A percentile compares a stretch with the other conserved stretches of the same genome.
These are phyloP conservation scores for Annulohypoxylon nitens DNA, from an alignment of 495 filamentous ascomycete species.

Conservation along the genomic window DNA sequence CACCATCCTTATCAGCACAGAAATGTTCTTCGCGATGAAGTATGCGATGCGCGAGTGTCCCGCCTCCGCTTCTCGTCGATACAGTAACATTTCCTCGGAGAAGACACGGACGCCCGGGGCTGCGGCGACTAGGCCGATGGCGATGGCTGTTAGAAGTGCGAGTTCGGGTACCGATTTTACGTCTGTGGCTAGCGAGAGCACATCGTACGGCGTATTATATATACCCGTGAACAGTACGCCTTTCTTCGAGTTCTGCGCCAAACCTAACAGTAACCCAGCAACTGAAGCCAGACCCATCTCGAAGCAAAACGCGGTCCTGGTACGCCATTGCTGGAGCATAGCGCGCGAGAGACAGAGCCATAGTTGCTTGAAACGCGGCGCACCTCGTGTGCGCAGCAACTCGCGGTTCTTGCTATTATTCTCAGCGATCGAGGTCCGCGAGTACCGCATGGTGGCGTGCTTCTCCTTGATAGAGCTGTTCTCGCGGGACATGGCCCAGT, in stretches of 20 bases:
- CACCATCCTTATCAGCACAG: conserved; percentile 62
- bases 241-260: conserved; percentile 61
- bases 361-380: conserved; percentile 61
- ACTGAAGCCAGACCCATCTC: conserved; percentile 66
- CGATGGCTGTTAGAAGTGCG: conserved; percentile 63
- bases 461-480: conserved; percentile 42
- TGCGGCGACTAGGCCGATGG: conserved; percentile 66
- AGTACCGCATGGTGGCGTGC: conserved; percentile 35
- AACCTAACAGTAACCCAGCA: conserved; percentile 66
- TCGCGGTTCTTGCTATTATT: conserved; percentile 45
- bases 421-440: conserved; percentile 43
- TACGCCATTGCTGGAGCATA: conserved; percentile 68
- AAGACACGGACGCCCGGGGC: conserved; percentile 68
- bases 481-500: conserved; percentile 53
- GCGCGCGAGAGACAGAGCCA: conserved; percentile 63
- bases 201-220: conserved; percentile 62
- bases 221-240: conserved; percentile 67
- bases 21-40: conserved; percentile 68
- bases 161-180: conserved; percentile 62
- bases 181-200: conserved; percentile 66
- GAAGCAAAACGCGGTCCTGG: conserved; percentile 60
- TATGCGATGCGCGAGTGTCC: conserved; percentile 69
- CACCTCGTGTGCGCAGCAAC: conserved; percentile 59
- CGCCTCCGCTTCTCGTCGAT: conserved; percentile 64
- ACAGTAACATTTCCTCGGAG: conserved; percentile 68